Evolutionary conservation across 192 early-diverging fungal genomes (phyloP), one percentile per base, ranked within the genome.

Genomic region (Gamsiella multidivaricata): DNA sequence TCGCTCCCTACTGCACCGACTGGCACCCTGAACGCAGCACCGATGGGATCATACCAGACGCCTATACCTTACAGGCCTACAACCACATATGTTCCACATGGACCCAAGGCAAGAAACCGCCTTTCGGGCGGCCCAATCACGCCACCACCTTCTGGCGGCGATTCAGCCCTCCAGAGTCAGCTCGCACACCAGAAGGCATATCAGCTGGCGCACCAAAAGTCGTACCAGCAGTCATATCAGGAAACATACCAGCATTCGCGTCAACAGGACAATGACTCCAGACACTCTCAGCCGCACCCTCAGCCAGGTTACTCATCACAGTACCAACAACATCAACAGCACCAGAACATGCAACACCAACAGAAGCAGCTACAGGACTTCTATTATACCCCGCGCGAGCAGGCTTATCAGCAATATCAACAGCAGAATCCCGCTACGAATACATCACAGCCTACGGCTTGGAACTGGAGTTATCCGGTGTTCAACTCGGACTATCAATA

Each of bases 41-140:
- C 39, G 33, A 9, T 50, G 54, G 53, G 10, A 63, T 6, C 36
- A n/a, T 67, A 45, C 29, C 64, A 57, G 22, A n/a, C 72, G n/a
- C 32, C 46, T 7, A 29, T 25, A 3, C 31, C 71, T 14, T 78
- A 78, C 49, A 59, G 45, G 26, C 74, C 74, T 5, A 20, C 74
- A 0, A 78, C 74, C 12, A 63, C 36, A 6, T 78, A 78, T 68
- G 61, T 78, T 26, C 65, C 74, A 6, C 65, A 78, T 10, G 26
- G 53, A 23, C 5, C 41, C 23, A 76, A 57, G 32, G 56, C 26
- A 17, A 76, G 32, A 33, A 78, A 78, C 34, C 59, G 65, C 14
- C 54, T 64, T 26, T 69, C 65, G 23, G 61, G 53, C 41, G 9
- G 42, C 28, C 5, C 26, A 17, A 26, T 14, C 26, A 34, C 33